A percentile compares a stretch with the other conserved stretches of the same genome.
phyloP scores from a whole-genome alignment of 257 asterid genomes.

The Scutellaria minor region DNA sequence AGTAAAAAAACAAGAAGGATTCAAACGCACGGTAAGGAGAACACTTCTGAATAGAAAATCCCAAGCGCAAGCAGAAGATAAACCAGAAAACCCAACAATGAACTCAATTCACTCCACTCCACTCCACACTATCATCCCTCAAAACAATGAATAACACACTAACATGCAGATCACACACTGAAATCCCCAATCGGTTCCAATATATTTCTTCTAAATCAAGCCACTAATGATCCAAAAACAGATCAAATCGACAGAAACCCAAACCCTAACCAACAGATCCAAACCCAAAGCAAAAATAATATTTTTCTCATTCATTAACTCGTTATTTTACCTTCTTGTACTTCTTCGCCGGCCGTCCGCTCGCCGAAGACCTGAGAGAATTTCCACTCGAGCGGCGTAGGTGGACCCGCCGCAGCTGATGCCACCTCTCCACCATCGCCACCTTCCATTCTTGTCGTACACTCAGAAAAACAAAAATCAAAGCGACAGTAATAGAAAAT shows the following conservation, averaged over 20 bases:
- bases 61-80: constrained; percentile 31
- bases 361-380: constrained; percentile 99
- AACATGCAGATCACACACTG: constrained; percentile 55
- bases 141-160: constrained; percentile 35
- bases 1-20: constrained; percentile 21
- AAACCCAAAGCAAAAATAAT: constrained; percentile 42
- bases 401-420: constrained; percentile 81
- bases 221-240: constrained; percentile 38
- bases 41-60: constrained; percentile 6
- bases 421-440: constrained; percentile 74
- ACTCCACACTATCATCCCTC: constrained; percentile 35
- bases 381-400: constrained; percentile 92
- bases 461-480: constrained; percentile 37
- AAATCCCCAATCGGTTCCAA: constrained; percentile 33
- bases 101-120: constrained; percentile 48
- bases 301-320: constrained; percentile 33
- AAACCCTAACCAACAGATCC: constrained; percentile 56
- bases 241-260: constrained; percentile 45
- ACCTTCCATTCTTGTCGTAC: constrained; percentile 67
- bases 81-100: constrained; percentile 28
- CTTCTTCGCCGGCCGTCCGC: constrained; percentile 97
- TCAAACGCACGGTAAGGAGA: constrained; percentile 24
- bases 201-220: constrained; percentile 33
- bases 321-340: constrained; percentile 81
- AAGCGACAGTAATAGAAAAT: constrained; percentile 31